A percentile compares a stretch with the other conserved stretches of the same genome.
These are phyloP conservation scores for Cicer yamashitae DNA, from an alignment of 306 rosid genomes.

Conservation along the genomic window DNA sequence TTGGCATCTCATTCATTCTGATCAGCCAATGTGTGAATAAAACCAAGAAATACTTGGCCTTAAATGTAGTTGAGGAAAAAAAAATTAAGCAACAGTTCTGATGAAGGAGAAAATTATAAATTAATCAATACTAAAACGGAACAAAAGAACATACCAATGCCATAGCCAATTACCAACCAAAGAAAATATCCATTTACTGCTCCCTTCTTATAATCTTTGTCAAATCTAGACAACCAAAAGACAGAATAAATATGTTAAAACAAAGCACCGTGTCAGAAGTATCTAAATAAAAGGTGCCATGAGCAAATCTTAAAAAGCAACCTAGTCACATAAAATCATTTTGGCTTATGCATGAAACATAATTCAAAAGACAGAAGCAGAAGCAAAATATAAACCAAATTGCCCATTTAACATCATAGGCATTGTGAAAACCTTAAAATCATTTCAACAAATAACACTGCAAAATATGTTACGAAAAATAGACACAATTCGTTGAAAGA, in stretches of 20 bases:
- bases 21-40: conserved; percentile 11
- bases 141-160: conserved; percentile 70
- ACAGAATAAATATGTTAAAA: conserved; percentile 34
- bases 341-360: conserved; percentile 28
- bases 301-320: conserved; percentile 28
- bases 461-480: conserved; percentile 30
- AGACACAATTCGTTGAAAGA: conserved; percentile 12
- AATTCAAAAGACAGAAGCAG: not conserved
- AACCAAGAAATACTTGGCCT: conserved; percentile 15
- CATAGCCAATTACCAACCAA: conserved; percentile 87
- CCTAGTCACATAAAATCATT: conserved; percentile 18
- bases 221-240: conserved; percentile 69
- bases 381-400: not conserved
- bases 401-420: not conserved
- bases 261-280: conserved; percentile 9
- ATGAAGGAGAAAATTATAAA: conserved; percentile 11
- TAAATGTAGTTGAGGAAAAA: conserved; percentile 16
- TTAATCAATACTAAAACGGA: conserved; percentile 28
- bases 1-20: conserved; percentile 21
- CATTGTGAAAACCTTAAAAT: not conserved
- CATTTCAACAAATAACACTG: conserved; percentile 16
- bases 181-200: conserved; percentile 69
- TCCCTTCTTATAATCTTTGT: conserved; percentile 76
- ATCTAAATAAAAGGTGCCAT: conserved; percentile 29
- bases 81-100: conserved; percentile 1